Evolutionary conservation across 2,329 filamentous ascomycete species (phyloP).

Genomic region (Claviceps sp.): DNA sequence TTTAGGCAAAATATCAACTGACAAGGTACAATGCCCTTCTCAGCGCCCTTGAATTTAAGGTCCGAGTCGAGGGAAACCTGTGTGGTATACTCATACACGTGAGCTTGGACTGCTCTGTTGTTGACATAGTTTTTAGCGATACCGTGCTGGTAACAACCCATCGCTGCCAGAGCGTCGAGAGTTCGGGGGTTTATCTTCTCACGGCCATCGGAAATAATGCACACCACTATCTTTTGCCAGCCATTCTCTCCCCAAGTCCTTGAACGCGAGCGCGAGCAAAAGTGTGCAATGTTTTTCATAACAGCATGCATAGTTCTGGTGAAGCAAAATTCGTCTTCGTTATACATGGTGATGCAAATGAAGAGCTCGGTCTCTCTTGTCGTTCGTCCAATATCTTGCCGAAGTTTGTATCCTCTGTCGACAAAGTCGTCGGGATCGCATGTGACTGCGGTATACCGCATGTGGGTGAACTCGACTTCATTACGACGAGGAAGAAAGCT

Average conservation of each 20-base stretch:
- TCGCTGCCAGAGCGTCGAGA: conserved; percentile 83
- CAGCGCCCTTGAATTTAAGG: conserved; percentile 95
- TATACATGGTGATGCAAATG: conserved; percentile 98
- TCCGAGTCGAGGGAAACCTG: conserved; percentile 93
- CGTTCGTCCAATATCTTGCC: conserved; percentile 77
- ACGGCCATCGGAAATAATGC: conserved; percentile 87
- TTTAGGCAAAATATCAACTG: conserved; percentile 98
- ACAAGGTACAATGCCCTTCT: conserved; percentile 96
- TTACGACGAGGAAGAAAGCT: conserved; percentile 89
- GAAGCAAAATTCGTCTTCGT: conserved; percentile 93
- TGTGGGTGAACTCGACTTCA: conserved; percentile 93
- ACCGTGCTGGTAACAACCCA: conserved; percentile 96
- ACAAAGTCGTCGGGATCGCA: conserved; percentile 94
- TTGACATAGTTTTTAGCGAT: conserved; percentile 99
- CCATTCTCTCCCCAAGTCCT: conserved; percentile 93
- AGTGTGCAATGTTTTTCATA: conserved; percentile 95
- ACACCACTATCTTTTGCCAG: conserved; percentile 99
- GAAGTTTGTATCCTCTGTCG: conserved; percentile 75
- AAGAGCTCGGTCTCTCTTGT: conserved; percentile 86
- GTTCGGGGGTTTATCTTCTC: conserved; percentile 83
- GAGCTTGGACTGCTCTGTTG: conserved; percentile 83
- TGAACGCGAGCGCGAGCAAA: conserved; percentile 83
- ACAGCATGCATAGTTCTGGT: conserved; percentile 97
- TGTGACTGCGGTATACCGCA: conserved; percentile 97
- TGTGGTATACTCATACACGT: conserved; percentile 98